Percentiles rank a stretch among this genome's conserved stretches.
Conservation (phyloP, 345 rosid genomes). For the Conringia planisiliqua region DNA sequence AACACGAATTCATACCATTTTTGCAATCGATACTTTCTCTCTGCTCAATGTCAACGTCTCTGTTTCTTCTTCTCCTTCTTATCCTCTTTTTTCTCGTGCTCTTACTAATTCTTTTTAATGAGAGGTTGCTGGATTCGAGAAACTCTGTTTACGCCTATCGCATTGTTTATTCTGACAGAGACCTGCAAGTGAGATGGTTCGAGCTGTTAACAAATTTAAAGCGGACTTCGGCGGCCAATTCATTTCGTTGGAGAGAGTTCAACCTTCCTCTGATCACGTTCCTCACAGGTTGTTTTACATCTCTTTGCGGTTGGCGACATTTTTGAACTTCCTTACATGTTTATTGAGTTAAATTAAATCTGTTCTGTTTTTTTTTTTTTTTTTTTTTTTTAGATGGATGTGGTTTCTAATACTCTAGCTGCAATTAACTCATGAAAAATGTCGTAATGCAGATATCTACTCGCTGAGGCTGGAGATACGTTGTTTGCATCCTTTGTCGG, state of each 20-base stretch:
- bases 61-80: not conserved
- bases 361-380: not conserved
- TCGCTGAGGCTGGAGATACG: conserved; percentile 96
- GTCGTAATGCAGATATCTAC: conserved; percentile 53
- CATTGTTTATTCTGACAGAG: conserved; percentile 42
- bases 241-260: conserved; percentile 82
- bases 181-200: conserved; percentile 81
- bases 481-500: conserved; percentile 96
- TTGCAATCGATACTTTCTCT: not conserved
- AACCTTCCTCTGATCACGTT: conserved; percentile 92
- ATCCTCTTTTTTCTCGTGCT: not conserved
- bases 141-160: not conserved
- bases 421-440: not conserved
- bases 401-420: conserved; percentile 5
- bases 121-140: not conserved
- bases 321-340: not conserved
- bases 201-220: conserved; percentile 90
- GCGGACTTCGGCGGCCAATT: conserved; percentile 94
- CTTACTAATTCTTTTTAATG: not conserved
- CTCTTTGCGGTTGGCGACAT: not conserved
- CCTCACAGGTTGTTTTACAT: conserved; percentile 66
- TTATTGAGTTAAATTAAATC: not conserved
- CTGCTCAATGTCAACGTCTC: not conserved
- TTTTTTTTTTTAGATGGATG: not conserved
- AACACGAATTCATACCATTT: not conserved